These are phyloP conservation scores for Ophiostoma quercus DNA, from an alignment of 2,329 filamentous ascomycete species.

Conservation along the genomic window DNA sequence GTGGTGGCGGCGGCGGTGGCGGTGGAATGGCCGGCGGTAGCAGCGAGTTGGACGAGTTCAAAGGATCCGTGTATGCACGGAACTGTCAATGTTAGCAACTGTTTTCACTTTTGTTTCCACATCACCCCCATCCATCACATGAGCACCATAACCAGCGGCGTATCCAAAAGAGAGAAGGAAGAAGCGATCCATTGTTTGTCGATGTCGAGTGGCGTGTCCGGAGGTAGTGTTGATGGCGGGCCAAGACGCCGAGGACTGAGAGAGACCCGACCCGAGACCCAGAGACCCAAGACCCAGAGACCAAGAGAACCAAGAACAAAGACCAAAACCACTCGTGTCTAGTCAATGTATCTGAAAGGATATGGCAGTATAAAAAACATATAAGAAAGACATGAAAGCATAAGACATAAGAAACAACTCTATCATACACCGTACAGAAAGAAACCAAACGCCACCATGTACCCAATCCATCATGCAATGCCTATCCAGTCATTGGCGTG, in stretches of 20 bases:
- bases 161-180: neutral
- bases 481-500: neutral
- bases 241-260: neutral
- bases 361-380: neutral
- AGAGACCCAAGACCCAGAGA: slow-evolving; percentile 11
- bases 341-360: neutral
- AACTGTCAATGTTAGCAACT: slow-evolving; percentile 40
- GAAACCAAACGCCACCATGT: neutral
- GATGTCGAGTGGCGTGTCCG: slow-evolving; percentile 9
- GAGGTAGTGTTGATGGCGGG: neutral
- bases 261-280: neutral
- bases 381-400: neutral
- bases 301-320: slow-evolving; percentile 13
- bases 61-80: slow-evolving; percentile 53
- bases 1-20: slow-evolving; percentile 59
- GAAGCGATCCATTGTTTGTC: slow-evolving; percentile 8
- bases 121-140: neutral
- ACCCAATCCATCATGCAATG: neutral
- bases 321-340: slow-evolving; percentile 16
- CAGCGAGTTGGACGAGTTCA: slow-evolving; percentile 47
- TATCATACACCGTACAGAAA: neutral
- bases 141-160: neutral
- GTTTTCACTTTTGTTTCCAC: neutral
- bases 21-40: slow-evolving; percentile 57
- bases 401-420: neutral